Base-by-base conservation (phyloP, 2,329 filamentous ascomycete species). In the Botrytis elliptica region DNA sequence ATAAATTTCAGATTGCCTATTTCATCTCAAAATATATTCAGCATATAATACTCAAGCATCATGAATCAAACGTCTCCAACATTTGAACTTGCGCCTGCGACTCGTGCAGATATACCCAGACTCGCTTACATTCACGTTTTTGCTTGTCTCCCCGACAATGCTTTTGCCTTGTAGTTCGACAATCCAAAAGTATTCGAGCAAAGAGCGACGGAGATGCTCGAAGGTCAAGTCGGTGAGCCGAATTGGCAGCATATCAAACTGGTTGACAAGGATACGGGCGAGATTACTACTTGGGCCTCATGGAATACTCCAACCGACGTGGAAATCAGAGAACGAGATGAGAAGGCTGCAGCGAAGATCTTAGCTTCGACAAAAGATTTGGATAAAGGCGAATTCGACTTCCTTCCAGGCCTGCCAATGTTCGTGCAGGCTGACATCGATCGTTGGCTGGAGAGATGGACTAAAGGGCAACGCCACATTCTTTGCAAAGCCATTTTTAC, bases 141-240 rank as follows among this genome's bases (percentile, higher is more conserved):
- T 59, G 38, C 67, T 33, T 70, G 55, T 38, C 55, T 62, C 18
- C 55, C 55, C 25, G 68, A 70, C 12, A 70, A 70, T 46, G 68
- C 55, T 5, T 62, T 70, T 36, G 22, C 68, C 14, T n/a, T 70
- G 7, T 62, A 70, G n/a, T 70, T 69, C 2, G 38, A n/a, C 18
- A 62, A 29, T 33, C 2, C 55, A 4, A 12, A 70, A 29, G 55
- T 40, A 29, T 70, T 70, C 22, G n/a, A 70, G 16, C 33, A 70
- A 22, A 44, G n/a, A 36, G 55, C 49, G 1, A 62, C 40, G 10
- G 55, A 70, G 1, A 70, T 70, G 55, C 55, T 70, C 4, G 68
- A 70, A 70, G 55, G 40, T 44, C 68, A 70, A 33, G n/a, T 70
- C 22, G 55, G 40, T 46, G 68, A 70, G 5, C 52, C 55, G 25